Evolutionary conservation across 2,329 filamentous ascomycete genomes (phyloP).

Genomic region (Ascochyta pisi): DNA sequence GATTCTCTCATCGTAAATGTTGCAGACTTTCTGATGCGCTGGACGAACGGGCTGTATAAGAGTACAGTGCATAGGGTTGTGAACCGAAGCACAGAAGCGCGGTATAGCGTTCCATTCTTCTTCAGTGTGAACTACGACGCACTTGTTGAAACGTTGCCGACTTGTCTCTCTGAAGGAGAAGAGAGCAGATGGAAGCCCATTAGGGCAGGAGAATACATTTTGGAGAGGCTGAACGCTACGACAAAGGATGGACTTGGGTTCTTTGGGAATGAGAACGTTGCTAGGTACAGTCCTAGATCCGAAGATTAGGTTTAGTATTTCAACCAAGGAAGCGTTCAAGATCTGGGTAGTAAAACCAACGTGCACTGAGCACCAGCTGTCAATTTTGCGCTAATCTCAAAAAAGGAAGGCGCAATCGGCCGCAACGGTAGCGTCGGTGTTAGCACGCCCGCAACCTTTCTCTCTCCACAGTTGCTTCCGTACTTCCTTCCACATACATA

Average conservation of each 20-base stretch:
- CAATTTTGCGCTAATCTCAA: too few relatives aligned
- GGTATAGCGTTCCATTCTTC: constrained; percentile 58
- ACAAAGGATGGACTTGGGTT: constrained; percentile 42
- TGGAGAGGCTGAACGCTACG: constrained; percentile 47
- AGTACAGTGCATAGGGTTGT: constrained; percentile 59
- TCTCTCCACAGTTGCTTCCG: too few relatives aligned
- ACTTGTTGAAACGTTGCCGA: constrained; percentile 49
- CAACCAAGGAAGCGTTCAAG: not conserved
- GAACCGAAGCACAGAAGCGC: constrained; percentile 49
- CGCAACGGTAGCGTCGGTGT: too few relatives aligned
- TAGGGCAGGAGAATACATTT: constrained; percentile 49
- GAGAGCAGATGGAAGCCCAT: constrained; percentile 46
- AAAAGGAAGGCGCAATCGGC: too few relatives aligned
- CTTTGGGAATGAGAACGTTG: constrained; percentile 23
- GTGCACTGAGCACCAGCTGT: not conserved
- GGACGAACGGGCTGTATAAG: constrained; percentile 59
- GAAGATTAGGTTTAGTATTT: not conserved
- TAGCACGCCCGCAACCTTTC: too few relatives aligned
- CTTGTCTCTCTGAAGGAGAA: constrained; percentile 45
- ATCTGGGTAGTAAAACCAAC: not conserved
- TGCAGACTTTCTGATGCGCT: constrained; percentile 59
- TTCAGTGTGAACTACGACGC: constrained; percentile 54
- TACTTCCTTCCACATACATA: too few relatives aligned
- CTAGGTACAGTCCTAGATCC: not conserved
- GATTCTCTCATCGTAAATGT: constrained; percentile 61